phyloP scores from a whole-genome alignment of 495 filamentous ascomycete genomes.

The Penicillium longicatenatum region DNA sequence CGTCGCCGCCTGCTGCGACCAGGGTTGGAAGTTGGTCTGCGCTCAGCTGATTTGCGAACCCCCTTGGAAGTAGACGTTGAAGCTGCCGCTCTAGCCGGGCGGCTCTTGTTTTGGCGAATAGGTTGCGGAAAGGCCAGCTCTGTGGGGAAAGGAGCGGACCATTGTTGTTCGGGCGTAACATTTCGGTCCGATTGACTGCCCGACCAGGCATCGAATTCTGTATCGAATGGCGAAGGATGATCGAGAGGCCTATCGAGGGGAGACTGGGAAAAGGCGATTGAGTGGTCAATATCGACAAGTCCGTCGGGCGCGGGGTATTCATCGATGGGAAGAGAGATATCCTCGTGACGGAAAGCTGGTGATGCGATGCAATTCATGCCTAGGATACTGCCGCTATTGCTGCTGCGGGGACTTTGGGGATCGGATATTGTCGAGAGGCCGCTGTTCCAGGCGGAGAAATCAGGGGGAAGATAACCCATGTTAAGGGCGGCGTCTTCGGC shows the following conservation, averaged over 20 bases:
- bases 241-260: slow-evolving; percentile 13
- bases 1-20: slow-evolving; percentile 16
- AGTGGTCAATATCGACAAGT: slow-evolving; percentile 13
- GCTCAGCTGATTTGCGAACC: slow-evolving; percentile 12
- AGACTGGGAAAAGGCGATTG: background rate
- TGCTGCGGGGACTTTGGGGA: slow-evolving; percentile 26
- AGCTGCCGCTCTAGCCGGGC: background rate
- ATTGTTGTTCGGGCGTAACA: slow-evolving; percentile 20
- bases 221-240: slow-evolving; percentile 15
- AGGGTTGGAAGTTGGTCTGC: slow-evolving; percentile 10
- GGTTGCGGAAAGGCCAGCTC: slow-evolving; percentile 7
- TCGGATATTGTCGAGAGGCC: slow-evolving; percentile 24
- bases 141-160: slow-evolving; percentile 10
- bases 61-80: slow-evolving; percentile 2
- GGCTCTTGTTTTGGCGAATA: slow-evolving; percentile 4
- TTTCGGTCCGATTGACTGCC: slow-evolving; percentile 22
- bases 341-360: slow-evolving; percentile 23
- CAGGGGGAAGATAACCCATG: slow-evolving; percentile 14
- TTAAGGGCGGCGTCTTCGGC: background rate
- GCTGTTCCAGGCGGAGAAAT: slow-evolving; percentile 18
- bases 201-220: slow-evolving; percentile 17
- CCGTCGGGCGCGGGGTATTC: slow-evolving; percentile 24
- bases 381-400: slow-evolving; percentile 15
- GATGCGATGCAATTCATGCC: slow-evolving; percentile 27
- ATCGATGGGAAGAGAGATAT: slow-evolving; percentile 11